Conservation (phyloP, 2,329 filamentous ascomycete genomes). For the Alternaria burnsii region DNA sequence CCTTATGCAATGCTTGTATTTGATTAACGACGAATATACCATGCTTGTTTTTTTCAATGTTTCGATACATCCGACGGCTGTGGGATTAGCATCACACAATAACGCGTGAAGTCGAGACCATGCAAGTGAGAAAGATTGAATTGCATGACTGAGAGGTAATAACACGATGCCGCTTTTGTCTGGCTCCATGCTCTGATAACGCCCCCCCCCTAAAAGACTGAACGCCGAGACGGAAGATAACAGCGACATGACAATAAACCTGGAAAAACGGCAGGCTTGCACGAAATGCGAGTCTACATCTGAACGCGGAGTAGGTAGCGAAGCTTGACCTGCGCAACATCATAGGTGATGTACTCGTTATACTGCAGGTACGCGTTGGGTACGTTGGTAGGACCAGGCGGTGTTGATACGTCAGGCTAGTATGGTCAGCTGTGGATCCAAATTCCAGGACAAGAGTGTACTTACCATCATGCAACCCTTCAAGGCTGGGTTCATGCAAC, state of each 20-base stretch:
- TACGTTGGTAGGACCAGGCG: constrained; percentile 61
- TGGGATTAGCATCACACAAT: neutral
- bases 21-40: constrained; percentile 16
- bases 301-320: constrained; percentile 72
- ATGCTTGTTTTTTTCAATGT: neutral
- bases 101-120: neutral
- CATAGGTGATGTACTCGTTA: constrained; percentile 79
- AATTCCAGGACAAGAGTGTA: constrained; percentile 11
- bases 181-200: neutral
- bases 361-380: constrained; percentile 63
- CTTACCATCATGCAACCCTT: constrained; percentile 75
- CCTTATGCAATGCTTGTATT: constrained; percentile 5
- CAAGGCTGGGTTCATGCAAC: constrained; percentile 69
- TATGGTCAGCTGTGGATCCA: constrained; percentile 13
- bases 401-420: constrained; percentile 43
- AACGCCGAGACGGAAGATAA: neutral
- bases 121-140: neutral
- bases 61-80: neutral
- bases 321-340: constrained; percentile 73
- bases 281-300: constrained; percentile 24
- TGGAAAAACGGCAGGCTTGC: neutral
- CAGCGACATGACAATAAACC: neutral
- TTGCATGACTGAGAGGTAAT: neutral
- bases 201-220: neutral
- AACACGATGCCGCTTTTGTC: neutral